Evolutionary conservation across 2,329 filamentous ascomycete species (phyloP).

Genomic region (Aspergillus amoenus): DNA sequence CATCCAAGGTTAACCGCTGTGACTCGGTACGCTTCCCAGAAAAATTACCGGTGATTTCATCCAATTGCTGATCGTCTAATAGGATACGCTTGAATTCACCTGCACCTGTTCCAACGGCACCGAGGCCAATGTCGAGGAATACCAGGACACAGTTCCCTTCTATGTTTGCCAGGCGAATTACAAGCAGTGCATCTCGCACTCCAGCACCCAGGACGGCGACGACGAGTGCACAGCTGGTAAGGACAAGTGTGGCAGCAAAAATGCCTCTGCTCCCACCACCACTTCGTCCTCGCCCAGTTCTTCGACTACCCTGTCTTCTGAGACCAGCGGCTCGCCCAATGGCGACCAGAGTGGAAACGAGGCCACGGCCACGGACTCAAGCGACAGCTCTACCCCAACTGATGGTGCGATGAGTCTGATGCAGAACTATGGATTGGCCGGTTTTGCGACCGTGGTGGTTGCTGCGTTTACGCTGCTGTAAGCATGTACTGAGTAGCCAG

Average conservation of each 20-base stretch:
- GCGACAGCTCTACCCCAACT: constrained; percentile 16
- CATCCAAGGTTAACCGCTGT: constrained; percentile 54
- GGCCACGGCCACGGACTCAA: constrained; percentile 17
- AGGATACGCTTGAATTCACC: constrained; percentile 54
- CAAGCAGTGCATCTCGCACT: constrained; percentile 46
- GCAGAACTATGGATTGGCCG: constrained; percentile 53
- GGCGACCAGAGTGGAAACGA: constrained; percentile 19
- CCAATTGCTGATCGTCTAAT: background rate
- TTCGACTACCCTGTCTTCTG: constrained; percentile 29
- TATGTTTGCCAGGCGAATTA: constrained; percentile 59
- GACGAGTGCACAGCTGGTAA: constrained; percentile 47
- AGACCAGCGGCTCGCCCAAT: constrained; percentile 29
- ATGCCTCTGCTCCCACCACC: constrained; percentile 36
- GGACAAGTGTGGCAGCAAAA: constrained; percentile 54
- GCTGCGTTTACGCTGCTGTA: constrained; percentile 4
- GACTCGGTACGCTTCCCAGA: constrained; percentile 50
- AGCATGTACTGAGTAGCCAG: background rate
- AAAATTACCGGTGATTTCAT: background rate
- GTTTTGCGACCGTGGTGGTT: constrained; percentile 52
- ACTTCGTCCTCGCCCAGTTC: constrained; percentile 28
- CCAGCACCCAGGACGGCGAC: constrained; percentile 44
- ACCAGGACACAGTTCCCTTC: constrained; percentile 59
- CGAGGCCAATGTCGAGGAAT: constrained; percentile 55
- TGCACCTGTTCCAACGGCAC: constrained; percentile 60
- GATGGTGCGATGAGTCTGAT: constrained; percentile 49